Evolutionary conservation across 768 basidiomycete species (phyloP), one percentile per base, ranked within the genome.

Genomic region (Hygrocybe punicea): DNA sequence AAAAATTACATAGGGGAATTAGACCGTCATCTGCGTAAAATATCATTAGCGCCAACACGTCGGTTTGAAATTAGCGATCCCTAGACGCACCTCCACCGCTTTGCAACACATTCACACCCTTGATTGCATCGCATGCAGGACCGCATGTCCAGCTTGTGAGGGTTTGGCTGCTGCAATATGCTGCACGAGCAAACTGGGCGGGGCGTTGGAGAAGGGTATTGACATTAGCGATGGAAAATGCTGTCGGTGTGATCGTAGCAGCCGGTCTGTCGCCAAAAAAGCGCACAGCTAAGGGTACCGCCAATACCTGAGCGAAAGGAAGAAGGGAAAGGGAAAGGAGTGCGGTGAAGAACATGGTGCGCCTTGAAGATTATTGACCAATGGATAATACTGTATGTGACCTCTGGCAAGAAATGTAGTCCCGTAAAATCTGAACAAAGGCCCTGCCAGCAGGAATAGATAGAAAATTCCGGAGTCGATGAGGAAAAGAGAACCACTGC

Each of bases 91-190:
- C 70, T 64, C 76, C 74, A 24, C 75, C 74, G 23, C 68, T 60
- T 35, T 62, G 61, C 16, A 71, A 53, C 1, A 71, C 63, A 47
- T 66, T 56, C 14, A 74, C 55, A 34, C 63, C 63, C 3, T 57
- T 53, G 2, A 74, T 45, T 21, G 65, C 67, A 21, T 66, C 64
- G 58, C 75, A 76, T 39, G 72, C 62, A 1, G 58, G 59, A 14
- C 75, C 74, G 53, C 74, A 76, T n/a, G 64, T 57, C 68, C 67
- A 71, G 45, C 63, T 65, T 44, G 63, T 62, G n/a, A 78, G 69
- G 3, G 67, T 58, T 1, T 53, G 63, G 13, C 65, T 66, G 17
- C 67, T 63, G 62, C 75, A 78, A 59, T 77, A 78, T 36, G 69
- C 73, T 23, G 72, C 67, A 3, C 72, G 74, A 9, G 61, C 56